Conservation (phyloP, 2,329 filamentous ascomycete species). For the Fonsecaea pedrosoi region DNA sequence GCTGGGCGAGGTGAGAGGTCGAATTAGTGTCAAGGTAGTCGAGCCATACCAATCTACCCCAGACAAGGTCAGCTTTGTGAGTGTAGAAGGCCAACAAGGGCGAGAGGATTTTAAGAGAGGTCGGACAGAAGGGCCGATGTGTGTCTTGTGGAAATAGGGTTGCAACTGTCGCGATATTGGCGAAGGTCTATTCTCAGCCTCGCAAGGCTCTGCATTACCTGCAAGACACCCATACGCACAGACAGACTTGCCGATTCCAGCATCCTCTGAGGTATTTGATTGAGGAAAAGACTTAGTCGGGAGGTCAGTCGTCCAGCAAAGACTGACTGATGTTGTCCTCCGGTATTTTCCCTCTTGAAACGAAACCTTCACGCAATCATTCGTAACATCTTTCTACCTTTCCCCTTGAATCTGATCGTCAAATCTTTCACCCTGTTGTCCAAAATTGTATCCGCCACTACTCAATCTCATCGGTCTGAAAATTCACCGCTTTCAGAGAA, state of each 20-base stretch:
- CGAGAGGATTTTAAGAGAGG: conserved; percentile 7
- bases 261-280: too few species aligned
- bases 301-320: too few species aligned
- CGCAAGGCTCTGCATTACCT: neutral
- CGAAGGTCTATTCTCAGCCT: neutral
- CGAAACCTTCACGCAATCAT: too few species aligned
- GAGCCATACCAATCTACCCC: conserved; percentile 7
- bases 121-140: conserved; percentile 20
- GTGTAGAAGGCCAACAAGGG: neutral
- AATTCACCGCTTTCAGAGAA: neutral
- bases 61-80: conserved; percentile 17
- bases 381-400: neutral
- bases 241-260: too few species aligned
- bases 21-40: conserved; percentile 16
- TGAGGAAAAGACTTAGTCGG: too few species aligned
- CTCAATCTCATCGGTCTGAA: neutral
- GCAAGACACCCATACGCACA: too few species aligned
- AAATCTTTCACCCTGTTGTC: neutral
- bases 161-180: neutral
- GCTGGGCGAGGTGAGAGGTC: conserved; percentile 20
- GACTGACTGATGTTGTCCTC: too few species aligned
- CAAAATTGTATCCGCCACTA: neutral
- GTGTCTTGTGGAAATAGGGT: conserved; percentile 23
- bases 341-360: too few species aligned
- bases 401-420: neutral